A percentile compares a stretch with the other conserved stretches of the same genome.
Evolutionary conservation across 176 grass and related monocot genomes (phyloP).

Genomic region (Bolboschoenus planiculmis): DNA sequence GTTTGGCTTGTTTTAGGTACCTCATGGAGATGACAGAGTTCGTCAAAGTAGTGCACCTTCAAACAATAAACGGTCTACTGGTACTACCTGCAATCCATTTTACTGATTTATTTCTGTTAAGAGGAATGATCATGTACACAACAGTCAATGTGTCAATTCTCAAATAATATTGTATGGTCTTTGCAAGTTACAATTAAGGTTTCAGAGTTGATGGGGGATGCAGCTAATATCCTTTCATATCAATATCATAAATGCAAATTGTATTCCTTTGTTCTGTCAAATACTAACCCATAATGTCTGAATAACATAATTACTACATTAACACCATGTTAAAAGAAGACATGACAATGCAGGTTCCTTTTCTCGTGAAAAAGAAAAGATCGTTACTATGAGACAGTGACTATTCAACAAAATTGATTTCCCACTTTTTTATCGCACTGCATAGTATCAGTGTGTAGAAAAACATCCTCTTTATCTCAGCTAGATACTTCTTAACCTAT

Average conservation of each 20-base stretch:
- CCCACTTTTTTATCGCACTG: too few relatives aligned
- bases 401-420: too few relatives aligned
- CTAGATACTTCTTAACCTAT: too few relatives aligned
- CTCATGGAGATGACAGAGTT: slow-evolving; percentile 45
- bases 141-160: not conserved
- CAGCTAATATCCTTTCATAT: not conserved
- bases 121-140: not conserved
- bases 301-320: too few relatives aligned
- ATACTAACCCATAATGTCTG: not conserved
- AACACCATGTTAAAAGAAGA: too few relatives aligned
- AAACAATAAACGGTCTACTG: slow-evolving; percentile 49
- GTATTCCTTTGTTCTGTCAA: not conserved
- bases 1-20: slow-evolving; percentile 32
- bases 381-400: too few relatives aligned
- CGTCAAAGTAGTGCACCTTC: slow-evolving; percentile 34
- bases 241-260: not conserved
- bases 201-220: not conserved
- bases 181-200: not conserved
- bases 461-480: too few relatives aligned
- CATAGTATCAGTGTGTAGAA: too few relatives aligned
- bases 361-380: too few relatives aligned
- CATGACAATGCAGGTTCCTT: too few relatives aligned
- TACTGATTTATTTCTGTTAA: slow-evolving; percentile 10
- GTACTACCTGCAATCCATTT: slow-evolving; percentile 35
- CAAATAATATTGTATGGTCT: not conserved